Conservation (phyloP, 139 green algal genomes). For the Chlamydomonas sphaeroides region DNA sequence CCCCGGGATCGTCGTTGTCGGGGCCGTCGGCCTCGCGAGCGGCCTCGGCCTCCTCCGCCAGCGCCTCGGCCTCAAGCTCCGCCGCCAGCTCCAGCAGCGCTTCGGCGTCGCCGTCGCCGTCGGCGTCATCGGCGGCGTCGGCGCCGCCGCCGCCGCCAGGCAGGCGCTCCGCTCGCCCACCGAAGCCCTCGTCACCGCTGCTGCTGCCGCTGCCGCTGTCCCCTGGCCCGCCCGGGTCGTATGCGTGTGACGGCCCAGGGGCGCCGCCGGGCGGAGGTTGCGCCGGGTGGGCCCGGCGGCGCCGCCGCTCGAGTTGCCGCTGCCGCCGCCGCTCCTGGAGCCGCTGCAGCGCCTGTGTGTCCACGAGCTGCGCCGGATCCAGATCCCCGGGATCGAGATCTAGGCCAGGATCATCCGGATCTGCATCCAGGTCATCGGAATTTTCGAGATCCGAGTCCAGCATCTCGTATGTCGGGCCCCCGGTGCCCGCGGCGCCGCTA, state of each 20-base stretch:
- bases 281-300: too few species aligned
- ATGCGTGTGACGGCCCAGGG: neutral
- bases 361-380: constrained; percentile 12
- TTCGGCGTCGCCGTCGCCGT: constrained; percentile 1
- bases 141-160: too few species aligned
- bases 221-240: neutral
- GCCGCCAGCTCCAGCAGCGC: constrained; percentile 26
- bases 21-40: neutral
- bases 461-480: too few species aligned
- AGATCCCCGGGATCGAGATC: neutral
- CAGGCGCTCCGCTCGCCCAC: too few species aligned
- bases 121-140: neutral
- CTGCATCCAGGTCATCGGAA: too few species aligned
- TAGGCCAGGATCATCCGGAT: neutral
- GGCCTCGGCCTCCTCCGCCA: neutral
- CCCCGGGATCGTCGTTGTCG: neutral
- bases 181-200: neutral
- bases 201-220: neutral
- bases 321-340: neutral
- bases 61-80: constrained; percentile 9
- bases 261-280: too few species aligned
- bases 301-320: neutral
- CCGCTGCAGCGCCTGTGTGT: constrained; percentile 1
- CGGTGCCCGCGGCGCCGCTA: neutral
- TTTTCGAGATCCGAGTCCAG: neutral